A percentile compares a stretch with the other conserved stretches of the same genome.
phyloP scores from a whole-genome alignment of 768 basidiomycete genomes.

The Pleurotus eryngii region DNA sequence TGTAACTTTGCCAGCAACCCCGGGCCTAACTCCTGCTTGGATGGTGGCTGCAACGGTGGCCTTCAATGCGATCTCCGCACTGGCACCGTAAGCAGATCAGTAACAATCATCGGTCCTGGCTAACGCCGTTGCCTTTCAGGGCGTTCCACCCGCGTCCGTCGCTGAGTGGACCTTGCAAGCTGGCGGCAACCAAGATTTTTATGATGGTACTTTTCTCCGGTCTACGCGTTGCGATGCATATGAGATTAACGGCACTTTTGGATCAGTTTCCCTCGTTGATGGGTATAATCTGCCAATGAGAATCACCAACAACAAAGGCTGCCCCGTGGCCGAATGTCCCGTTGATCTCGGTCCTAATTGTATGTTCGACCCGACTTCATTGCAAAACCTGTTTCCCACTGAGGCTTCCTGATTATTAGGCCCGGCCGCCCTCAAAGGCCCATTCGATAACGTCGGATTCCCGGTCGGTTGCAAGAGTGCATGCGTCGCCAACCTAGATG shows the following conservation, averaged over 20 bases:
- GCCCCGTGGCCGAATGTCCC: constrained; percentile 52
- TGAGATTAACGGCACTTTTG: neutral
- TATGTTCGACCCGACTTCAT: constrained; percentile 17
- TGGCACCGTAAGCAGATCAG: constrained; percentile 31
- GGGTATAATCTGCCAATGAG: constrained; percentile 62
- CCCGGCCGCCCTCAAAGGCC: constrained; percentile 48
- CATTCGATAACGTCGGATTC: constrained; percentile 48
- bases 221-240: neutral
- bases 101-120: neutral
- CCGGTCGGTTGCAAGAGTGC: constrained; percentile 62
- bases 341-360: constrained; percentile 62
- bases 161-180: constrained; percentile 65
- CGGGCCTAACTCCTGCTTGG: constrained; percentile 40
- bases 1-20: constrained; percentile 43
- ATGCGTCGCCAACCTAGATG: constrained; percentile 42
- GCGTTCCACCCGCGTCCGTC: constrained; percentile 64
- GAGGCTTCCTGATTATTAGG: constrained; percentile 26
- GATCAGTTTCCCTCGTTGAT: constrained; percentile 59
- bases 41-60: constrained; percentile 53
- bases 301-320: constrained; percentile 54
- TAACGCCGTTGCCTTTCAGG: constrained; percentile 23
- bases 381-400: neutral
- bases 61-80: constrained; percentile 36
- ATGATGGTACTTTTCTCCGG: constrained; percentile 44
- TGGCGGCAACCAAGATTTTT: constrained; percentile 45